These are phyloP conservation scores for Coprinopsis strossmayeri DNA, from an alignment of 768 basidiomycete species.

Conservation along the genomic window DNA sequence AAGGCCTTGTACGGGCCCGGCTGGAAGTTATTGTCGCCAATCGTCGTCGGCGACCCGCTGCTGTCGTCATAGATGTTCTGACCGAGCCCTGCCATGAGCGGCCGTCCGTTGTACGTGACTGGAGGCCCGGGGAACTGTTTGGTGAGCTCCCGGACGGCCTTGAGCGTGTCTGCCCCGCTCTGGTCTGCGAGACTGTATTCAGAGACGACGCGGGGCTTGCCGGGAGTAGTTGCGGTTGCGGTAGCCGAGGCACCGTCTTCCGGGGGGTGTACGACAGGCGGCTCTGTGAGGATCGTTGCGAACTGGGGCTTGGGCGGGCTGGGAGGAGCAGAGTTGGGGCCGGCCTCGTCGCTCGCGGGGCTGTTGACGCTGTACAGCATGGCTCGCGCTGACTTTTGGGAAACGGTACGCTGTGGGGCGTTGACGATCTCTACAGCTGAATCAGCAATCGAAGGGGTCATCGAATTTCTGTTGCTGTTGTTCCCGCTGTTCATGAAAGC, in stretches of 20 bases:
- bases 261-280: not conserved
- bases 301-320: not conserved
- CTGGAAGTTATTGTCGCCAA: no score
- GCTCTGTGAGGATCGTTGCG: not conserved
- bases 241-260: not conserved
- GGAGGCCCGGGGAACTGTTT: conserved; percentile 44
- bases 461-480: conserved; percentile 11
- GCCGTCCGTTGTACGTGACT: conserved; percentile 7
- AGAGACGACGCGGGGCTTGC: conserved; percentile 9
- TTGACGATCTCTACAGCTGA: conserved; percentile 20
- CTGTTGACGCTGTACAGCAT: conserved; percentile 12
- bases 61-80: conserved; percentile 1
- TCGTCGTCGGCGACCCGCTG: not conserved
- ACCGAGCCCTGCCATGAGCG: conserved; percentile 3
- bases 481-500: no score
- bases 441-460: conserved; percentile 6
- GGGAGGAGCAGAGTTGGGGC: no score
- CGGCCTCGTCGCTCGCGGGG: conserved; percentile 5
- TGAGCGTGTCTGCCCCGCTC: conserved; percentile 34
- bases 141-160: conserved; percentile 44
- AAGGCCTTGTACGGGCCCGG: no score
- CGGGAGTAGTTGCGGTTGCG: not conserved
- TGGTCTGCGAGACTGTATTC: conserved; percentile 18
- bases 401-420: conserved; percentile 19
- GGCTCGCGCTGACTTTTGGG: conserved; percentile 18